A percentile compares a stretch with the other conserved stretches of the same genome.
Conservation (phyloP, 2,329 filamentous ascomycete species). For the Pestalotiopsis sp. region DNA sequence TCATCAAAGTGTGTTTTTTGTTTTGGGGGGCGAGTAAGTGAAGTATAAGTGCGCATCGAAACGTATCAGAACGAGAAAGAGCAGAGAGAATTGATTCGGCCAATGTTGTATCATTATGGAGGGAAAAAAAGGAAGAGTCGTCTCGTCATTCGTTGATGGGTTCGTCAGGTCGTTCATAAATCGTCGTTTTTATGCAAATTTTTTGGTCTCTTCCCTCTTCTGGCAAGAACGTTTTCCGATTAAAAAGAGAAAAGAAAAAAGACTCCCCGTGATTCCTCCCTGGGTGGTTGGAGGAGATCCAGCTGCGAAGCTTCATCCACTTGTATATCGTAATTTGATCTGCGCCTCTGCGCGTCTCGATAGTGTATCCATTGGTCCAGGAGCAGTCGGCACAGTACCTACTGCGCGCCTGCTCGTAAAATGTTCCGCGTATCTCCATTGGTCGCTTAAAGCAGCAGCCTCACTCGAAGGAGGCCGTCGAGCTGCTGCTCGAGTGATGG, state of each 20-base stretch:
- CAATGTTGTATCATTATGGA: slow-evolving; percentile 6
- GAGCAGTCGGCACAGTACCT: not conserved
- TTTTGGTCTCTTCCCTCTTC: slow-evolving; percentile 29
- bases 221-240: slow-evolving; percentile 28
- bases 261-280: slow-evolving; percentile 34
- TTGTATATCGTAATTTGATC: slow-evolving; percentile 35
- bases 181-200: slow-evolving; percentile 37
- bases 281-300: slow-evolving; percentile 20
- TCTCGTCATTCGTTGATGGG: slow-evolving; percentile 15
- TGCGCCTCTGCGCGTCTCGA: slow-evolving; percentile 8
- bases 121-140: slow-evolving; percentile 1
- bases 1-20: slow-evolving; percentile 10
- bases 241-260: slow-evolving; percentile 15
- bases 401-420: not conserved
- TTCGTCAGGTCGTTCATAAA: slow-evolving; percentile 32
- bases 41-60: slow-evolving; percentile 15
- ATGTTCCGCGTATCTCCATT: not conserved
- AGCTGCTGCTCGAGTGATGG: slow-evolving; percentile 65
- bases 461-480: slow-evolving; percentile 62
- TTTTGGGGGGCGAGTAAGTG: slow-evolving; percentile 2
- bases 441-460: slow-evolving; percentile 11
- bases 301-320: slow-evolving; percentile 39
- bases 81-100: not conserved
- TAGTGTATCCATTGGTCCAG: slow-evolving; percentile 26
- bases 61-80: slow-evolving; percentile 13